A percentile compares a stretch with the other conserved stretches of the same genome.
Conservation (phyloP, 2,329 filamentous ascomycete species). For the Domatiomyces globalis region DNA sequence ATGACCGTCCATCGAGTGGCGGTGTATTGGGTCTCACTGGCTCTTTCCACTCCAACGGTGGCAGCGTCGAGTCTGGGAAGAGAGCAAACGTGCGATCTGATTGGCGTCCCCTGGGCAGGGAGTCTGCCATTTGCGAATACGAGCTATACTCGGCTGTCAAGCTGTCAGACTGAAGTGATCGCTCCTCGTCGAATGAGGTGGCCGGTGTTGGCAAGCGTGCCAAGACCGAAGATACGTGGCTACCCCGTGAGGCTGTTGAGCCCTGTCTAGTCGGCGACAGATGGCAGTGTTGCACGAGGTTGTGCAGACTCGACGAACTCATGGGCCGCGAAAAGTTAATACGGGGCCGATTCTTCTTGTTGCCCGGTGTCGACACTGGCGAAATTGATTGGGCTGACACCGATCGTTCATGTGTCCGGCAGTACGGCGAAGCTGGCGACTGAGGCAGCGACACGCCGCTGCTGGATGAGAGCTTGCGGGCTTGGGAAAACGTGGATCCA, state of each 20-base stretch:
- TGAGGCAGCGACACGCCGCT: slow-evolving; percentile 47
- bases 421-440: slow-evolving; percentile 50
- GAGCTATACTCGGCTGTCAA: slow-evolving; percentile 40
- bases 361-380: slow-evolving; percentile 31
- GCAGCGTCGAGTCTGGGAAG: slow-evolving; percentile 40
- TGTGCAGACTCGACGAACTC: slow-evolving; percentile 45
- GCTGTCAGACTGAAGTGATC: slow-evolving; percentile 8
- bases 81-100: slow-evolving; percentile 50
- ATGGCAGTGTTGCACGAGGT: slow-evolving; percentile 9
- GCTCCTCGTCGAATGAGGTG: slow-evolving; percentile 16
- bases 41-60: slow-evolving; percentile 52
- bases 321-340: slow-evolving; percentile 92
- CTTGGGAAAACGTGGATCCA: slow-evolving; percentile 49
- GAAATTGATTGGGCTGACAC: slow-evolving; percentile 74
- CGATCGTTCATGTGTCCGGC: slow-evolving; percentile 54
- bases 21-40: slow-evolving; percentile 32
- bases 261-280: not conserved
- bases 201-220: not conserved
- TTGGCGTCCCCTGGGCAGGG: slow-evolving; percentile 66
- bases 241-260: not conserved
- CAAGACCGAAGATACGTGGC: not conserved
- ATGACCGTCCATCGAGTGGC: slow-evolving; percentile 15
- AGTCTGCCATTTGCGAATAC: slow-evolving; percentile 76
- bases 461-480: slow-evolving; percentile 65
- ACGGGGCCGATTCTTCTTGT: slow-evolving; percentile 52